Percentiles rank a stretch among this genome's conserved stretches.
These are phyloP conservation scores for Puccinia novopanici DNA, from an alignment of 1,284 basidiomycete genomes.

Conservation along the genomic window DNA sequence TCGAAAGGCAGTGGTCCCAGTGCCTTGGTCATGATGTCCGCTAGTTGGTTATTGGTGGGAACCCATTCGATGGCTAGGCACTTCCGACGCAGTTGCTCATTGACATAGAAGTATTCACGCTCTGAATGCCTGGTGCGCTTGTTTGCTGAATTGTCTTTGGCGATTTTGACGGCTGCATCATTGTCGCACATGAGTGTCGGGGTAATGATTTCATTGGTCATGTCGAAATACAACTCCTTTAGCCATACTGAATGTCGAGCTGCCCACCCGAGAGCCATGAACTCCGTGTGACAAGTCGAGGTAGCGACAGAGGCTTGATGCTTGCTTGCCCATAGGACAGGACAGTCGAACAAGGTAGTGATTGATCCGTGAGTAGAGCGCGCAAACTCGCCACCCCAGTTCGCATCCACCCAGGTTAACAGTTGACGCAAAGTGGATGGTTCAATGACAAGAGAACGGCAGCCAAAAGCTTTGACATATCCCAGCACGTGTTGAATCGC, in stretches of 20 bases:
- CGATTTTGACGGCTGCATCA: not conserved
- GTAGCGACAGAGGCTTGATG: not conserved
- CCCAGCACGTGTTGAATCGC: conserved; percentile 4
- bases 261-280: not conserved
- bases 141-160: conserved; percentile 3
- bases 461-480: not conserved
- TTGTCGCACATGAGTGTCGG: not conserved
- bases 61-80: too few relatives aligned
- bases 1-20: too few relatives aligned
- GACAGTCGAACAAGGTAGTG: not conserved
- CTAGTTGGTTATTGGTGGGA: too few relatives aligned
- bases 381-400: conserved; percentile 1
- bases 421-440: not conserved
- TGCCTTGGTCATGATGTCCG: too few relatives aligned
- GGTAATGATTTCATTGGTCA: not conserved
- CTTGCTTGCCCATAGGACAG: not conserved
- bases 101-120: too few relatives aligned
- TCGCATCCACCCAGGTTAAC: not conserved
- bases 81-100: too few relatives aligned
- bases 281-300: too few relatives aligned
- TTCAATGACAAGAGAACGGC: not conserved
- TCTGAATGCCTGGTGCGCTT: too few relatives aligned
- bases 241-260: not conserved
- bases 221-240: not conserved
- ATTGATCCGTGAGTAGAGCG: not conserved